phyloP scores from a whole-genome alignment of 1,284 basidiomycete genomes.

The Austropuccinia psidii region DNA sequence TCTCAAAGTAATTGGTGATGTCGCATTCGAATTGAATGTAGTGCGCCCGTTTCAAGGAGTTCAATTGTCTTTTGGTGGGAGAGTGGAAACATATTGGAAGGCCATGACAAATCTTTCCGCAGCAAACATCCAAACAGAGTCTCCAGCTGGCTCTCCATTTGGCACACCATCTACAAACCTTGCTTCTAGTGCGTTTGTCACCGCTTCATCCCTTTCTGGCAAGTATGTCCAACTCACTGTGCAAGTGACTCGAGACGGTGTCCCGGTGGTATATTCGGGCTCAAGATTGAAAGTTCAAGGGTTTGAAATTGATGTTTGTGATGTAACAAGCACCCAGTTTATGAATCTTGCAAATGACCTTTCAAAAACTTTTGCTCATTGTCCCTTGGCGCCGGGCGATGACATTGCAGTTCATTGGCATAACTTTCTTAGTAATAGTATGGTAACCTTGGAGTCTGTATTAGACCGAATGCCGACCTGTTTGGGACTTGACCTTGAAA shows the following conservation, averaged over 20 bases:
- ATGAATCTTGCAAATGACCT: slow-evolving; percentile 19
- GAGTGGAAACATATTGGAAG: slow-evolving; percentile 96
- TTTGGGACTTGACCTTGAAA: slow-evolving; percentile 69
- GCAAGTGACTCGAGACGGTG: slow-evolving; percentile 51
- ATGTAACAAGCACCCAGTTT: slow-evolving; percentile 13
- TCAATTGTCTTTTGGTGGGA: slow-evolving; percentile 89
- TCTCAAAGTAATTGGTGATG: slow-evolving; percentile 89
- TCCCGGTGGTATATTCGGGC: slow-evolving; percentile 23
- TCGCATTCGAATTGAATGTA: slow-evolving; percentile 79
- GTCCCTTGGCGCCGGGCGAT: background rate
- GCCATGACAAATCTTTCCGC: slow-evolving; percentile 52
- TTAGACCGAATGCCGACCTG: slow-evolving; percentile 52
- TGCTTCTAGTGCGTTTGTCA: slow-evolving; percentile 53
- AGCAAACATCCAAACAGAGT: slow-evolving; percentile 13
- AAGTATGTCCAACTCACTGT: slow-evolving; percentile 76
- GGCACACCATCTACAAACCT: slow-evolving; percentile 16
- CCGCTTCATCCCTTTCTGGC: slow-evolving; percentile 77
- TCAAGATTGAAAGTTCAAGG: background rate
- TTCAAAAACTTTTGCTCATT: slow-evolving; percentile 6
- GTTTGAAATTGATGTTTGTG: slow-evolving; percentile 11
- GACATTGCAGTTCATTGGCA: slow-evolving; percentile 13
- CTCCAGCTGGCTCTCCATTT: slow-evolving; percentile 29
- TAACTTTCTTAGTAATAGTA: background rate
- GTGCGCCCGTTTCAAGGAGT: slow-evolving; percentile 86
- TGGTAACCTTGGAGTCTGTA: slow-evolving; percentile 9